These are phyloP conservation scores for Persicaria maculosa DNA, from an alignment of 148 eudicot species.

Conservation along the genomic window DNA sequence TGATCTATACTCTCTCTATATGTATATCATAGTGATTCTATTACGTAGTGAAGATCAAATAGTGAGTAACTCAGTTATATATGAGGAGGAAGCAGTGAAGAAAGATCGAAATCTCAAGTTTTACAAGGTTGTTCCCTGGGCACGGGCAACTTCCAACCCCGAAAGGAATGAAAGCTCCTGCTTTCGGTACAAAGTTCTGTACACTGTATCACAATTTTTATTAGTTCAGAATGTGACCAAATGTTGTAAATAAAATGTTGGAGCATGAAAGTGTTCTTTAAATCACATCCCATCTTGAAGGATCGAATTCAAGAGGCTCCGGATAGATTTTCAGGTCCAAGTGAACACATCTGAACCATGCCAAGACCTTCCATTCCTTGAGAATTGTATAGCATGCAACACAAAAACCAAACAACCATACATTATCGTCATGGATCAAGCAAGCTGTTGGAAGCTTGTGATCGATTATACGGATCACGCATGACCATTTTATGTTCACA, in stretches of 20 bases:
- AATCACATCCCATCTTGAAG: conserved; percentile 95
- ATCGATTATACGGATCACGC: neutral
- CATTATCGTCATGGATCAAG: neutral
- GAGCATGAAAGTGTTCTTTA: neutral
- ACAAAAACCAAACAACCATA: neutral
- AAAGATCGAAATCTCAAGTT: conserved; percentile 78
- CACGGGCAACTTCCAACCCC: conserved; percentile 75
- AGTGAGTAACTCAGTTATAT: conserved; percentile 40
- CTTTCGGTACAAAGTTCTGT: conserved; percentile 55
- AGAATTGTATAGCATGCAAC: conserved; percentile 67
- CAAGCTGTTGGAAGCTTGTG: too few relatives aligned
- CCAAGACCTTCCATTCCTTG: conserved; percentile 80
- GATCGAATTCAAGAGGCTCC: conserved; percentile 59
- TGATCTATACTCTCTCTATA: too few relatives aligned
- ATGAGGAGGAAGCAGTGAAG: conserved; percentile 78
- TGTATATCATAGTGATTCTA: too few relatives aligned
- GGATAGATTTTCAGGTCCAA: conserved; percentile 56
- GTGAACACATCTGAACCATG: conserved; percentile 76
- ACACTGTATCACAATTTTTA: neutral
- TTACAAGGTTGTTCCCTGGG: conserved; percentile 93
- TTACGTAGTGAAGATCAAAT: neutral
- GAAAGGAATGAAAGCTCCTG: conserved; percentile 76
- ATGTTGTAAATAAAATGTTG: too few relatives aligned
- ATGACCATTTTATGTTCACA: conserved; percentile 53
- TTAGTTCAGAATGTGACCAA: too few relatives aligned